Evolutionary conservation across 305 asterid species (phyloP).

Genomic region (Solanum aculeatissimum): DNA sequence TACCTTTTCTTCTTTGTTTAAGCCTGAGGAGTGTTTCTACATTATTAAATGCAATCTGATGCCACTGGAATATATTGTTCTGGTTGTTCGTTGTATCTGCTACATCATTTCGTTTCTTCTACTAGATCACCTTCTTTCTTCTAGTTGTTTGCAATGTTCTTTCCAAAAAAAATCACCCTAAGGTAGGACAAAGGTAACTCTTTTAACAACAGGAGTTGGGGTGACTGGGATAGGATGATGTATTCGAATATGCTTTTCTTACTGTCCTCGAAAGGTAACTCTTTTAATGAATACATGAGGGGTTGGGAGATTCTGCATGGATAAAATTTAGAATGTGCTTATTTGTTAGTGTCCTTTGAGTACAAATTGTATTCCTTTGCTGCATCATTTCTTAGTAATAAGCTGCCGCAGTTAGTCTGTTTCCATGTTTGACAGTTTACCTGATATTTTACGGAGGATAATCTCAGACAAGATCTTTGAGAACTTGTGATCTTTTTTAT

Average conservation of each 20-base stretch:
- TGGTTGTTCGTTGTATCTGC: background rate
- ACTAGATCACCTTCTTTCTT: background rate
- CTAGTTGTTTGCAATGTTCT: background rate
- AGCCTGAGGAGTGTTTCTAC: background rate
- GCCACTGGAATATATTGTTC: background rate
- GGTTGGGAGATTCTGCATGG: background rate
- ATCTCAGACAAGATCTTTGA: background rate
- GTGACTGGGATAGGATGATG: background rate
- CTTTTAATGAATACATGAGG: background rate
- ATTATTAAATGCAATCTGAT: background rate
- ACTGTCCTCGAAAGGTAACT: background rate
- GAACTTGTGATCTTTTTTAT: background rate
- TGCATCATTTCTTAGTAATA: background rate
- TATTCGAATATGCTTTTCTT: background rate
- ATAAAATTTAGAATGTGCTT: background rate
- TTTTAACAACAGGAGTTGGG: background rate
- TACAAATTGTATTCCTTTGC: background rate
- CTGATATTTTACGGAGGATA: background rate
- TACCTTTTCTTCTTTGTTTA: background rate
- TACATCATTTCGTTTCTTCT: background rate
- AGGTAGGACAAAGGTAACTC: background rate
- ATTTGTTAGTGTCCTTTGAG: background rate
- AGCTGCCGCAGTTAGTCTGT: background rate
- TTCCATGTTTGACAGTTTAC: background rate
- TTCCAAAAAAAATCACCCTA: background rate